A percentile compares a stretch with the other conserved stretches of the same genome.
Evolutionary conservation across 257 asterid species (phyloP).

Genomic region (Solanum medicagineum): DNA sequence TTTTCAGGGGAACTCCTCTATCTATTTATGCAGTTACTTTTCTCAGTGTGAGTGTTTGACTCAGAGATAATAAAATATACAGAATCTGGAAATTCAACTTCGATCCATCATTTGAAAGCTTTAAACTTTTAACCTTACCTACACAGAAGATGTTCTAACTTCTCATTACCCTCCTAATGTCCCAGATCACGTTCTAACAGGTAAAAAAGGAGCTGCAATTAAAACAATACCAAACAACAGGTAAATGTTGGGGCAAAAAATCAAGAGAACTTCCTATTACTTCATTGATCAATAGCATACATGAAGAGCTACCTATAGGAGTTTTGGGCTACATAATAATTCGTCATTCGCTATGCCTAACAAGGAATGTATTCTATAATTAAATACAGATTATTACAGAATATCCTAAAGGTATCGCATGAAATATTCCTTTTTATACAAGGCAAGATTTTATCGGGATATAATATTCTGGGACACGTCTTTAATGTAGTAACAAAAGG

Average conservation of each 20-base stretch:
- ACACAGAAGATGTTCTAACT: not conserved
- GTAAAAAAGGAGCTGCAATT: not conserved
- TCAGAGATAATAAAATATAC: not conserved
- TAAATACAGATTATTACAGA: not conserved
- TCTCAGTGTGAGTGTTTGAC: not conserved
- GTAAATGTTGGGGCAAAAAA: not conserved
- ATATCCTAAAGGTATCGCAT: not conserved
- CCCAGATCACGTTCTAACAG: not conserved
- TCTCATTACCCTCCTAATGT: not conserved
- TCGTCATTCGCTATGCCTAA: not conserved
- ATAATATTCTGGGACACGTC: not conserved
- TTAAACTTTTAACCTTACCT: not conserved
- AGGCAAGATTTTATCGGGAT: not conserved
- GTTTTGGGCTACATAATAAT: not conserved
- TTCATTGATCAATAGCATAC: not conserved
- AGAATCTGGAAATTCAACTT: not conserved
- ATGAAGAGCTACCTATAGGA: not conserved
- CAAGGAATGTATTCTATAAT: not conserved
- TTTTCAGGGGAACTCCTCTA: not conserved
- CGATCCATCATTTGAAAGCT: not conserved
- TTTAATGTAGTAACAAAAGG: not conserved
- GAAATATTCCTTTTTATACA: not conserved
- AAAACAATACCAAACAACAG: not conserved
- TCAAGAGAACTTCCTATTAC: not conserved
- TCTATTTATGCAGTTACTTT: not conserved